Conservation (phyloP, 352 stramenopile species). For the Globisporangium emineosum region DNA sequence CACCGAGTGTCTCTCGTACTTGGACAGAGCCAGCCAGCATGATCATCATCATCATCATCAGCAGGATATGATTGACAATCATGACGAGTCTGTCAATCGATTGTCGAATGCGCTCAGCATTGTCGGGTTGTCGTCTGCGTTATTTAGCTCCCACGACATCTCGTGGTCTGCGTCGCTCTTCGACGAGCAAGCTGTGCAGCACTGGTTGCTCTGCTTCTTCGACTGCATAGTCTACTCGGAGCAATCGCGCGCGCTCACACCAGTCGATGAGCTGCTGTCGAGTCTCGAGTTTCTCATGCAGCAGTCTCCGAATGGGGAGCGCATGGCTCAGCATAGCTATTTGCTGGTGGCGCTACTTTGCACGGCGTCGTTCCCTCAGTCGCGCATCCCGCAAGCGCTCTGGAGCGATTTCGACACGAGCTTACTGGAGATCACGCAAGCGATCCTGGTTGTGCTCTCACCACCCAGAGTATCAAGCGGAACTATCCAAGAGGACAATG, state of each 20-base stretch:
- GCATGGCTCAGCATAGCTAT: conserved; percentile 25
- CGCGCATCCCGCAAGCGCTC: conserved; percentile 9
- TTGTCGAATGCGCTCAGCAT: conserved; percentile 20
- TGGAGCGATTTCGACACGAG: conserved; percentile 13
- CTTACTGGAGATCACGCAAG: conserved; percentile 6
- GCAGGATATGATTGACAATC: conserved; percentile 10
- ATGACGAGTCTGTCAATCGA: conserved; percentile 5
- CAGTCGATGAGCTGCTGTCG: conserved; percentile 19
- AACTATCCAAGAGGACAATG: background rate
- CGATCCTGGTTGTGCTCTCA: conserved; percentile 6
- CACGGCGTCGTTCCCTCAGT: conserved; percentile 31
- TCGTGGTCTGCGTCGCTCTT: conserved; percentile 20
- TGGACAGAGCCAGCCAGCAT: conserved; percentile 11
- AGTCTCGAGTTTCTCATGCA: conserved; percentile 17
- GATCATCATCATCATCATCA: conserved; percentile 19
- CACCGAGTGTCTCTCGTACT: conserved; percentile 28
- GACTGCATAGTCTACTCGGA: conserved; percentile 22
- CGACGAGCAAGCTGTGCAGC: conserved; percentile 13
- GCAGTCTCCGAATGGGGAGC: background rate
- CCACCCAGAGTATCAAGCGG: background rate
- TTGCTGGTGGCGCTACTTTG: conserved; percentile 39
- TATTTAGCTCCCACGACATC: conserved; percentile 13
- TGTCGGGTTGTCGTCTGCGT: conserved; percentile 4
- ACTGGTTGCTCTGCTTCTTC: conserved; percentile 23
- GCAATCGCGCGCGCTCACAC: conserved; percentile 27